A percentile compares a stretch with the other conserved stretches of the same genome.
phyloP scores from a whole-genome alignment of 2,329 filamentous ascomycete genomes.

The Cercospora canescens region DNA sequence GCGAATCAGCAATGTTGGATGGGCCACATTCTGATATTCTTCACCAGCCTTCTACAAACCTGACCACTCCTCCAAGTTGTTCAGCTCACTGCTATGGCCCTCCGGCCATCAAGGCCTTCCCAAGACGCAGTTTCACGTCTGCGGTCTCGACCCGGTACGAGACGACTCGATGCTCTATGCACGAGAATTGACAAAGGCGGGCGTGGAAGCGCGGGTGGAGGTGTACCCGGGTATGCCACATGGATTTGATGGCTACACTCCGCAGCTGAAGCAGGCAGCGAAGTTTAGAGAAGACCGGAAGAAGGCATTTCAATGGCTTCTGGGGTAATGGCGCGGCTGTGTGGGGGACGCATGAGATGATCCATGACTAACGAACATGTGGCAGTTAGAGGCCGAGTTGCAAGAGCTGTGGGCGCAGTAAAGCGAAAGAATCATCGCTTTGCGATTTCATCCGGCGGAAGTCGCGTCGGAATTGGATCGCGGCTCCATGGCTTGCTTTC shows the following conservation, averaged over 20 bases:
- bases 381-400: neutral
- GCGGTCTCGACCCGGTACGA: constrained; percentile 49
- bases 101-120: constrained; percentile 41
- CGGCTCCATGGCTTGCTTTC: neutral
- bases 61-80: neutral
- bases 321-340: neutral
- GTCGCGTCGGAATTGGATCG: no score
- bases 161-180: constrained; percentile 52
- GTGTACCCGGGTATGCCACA: constrained; percentile 42
- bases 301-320: constrained; percentile 35
- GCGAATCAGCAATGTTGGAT: neutral
- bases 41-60: constrained; percentile 23
- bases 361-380: neutral
- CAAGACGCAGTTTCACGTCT: constrained; percentile 46
- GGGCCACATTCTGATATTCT: constrained; percentile 28
- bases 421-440: no score
- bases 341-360: neutral
- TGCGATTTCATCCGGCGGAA: no score
- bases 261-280: constrained; percentile 32
- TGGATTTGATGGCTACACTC: neutral
- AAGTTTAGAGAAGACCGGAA: constrained; percentile 30
- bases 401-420: neutral
- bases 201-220: constrained; percentile 45
- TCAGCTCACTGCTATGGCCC: neutral
- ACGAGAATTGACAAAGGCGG: constrained; percentile 43